A percentile compares a stretch with the other conserved stretches of the same genome.
These are phyloP conservation scores for Xanthoconium stramineum DNA, from an alignment of 768 basidiomycete genomes.

Conservation along the genomic window DNA sequence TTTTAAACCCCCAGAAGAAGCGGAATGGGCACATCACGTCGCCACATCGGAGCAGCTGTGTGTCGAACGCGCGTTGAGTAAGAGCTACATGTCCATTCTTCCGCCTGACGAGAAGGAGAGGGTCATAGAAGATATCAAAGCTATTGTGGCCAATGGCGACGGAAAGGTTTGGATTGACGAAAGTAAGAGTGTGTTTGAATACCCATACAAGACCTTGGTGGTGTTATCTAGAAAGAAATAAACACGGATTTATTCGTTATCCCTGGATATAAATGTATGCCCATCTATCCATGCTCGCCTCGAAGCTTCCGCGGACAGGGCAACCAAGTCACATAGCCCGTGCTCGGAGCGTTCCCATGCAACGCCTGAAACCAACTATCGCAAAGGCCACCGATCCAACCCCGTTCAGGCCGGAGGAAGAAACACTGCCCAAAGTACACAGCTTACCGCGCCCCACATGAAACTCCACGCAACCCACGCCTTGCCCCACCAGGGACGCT, in stretches of 20 bases:
- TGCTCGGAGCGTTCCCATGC: neutral
- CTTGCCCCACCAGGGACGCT: conserved; percentile 45
- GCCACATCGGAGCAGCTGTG: conserved; percentile 52
- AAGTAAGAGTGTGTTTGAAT: conserved; percentile 68
- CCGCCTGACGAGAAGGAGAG: conserved; percentile 53
- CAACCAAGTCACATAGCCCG: neutral
- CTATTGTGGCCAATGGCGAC: conserved; percentile 56
- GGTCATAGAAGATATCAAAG: conserved; percentile 48
- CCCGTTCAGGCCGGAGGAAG: conserved; percentile 79
- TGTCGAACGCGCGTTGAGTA: conserved; percentile 69
- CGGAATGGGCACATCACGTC: conserved; percentile 50
- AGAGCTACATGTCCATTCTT: conserved; percentile 78
- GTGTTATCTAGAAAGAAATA: conserved; percentile 50
- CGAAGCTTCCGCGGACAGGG: neutral
- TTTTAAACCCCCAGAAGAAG: conserved; percentile 62
- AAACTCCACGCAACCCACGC: conserved; percentile 78
- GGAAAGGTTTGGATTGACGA: conserved; percentile 76
- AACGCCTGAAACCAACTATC: too few species aligned
- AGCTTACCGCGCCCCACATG: conserved; percentile 67
- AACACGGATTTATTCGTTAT: neutral
- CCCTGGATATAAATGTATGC: neutral
- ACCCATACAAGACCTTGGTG: conserved; percentile 70
- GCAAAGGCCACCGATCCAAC: neutral
- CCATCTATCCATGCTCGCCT: neutral
- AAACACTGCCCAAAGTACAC: conserved; percentile 80